Evolutionary conservation across 352 stramenopile species (phyloP), one percentile per base, ranked within the genome.

Genomic region (Pythium sukuiense): DNA sequence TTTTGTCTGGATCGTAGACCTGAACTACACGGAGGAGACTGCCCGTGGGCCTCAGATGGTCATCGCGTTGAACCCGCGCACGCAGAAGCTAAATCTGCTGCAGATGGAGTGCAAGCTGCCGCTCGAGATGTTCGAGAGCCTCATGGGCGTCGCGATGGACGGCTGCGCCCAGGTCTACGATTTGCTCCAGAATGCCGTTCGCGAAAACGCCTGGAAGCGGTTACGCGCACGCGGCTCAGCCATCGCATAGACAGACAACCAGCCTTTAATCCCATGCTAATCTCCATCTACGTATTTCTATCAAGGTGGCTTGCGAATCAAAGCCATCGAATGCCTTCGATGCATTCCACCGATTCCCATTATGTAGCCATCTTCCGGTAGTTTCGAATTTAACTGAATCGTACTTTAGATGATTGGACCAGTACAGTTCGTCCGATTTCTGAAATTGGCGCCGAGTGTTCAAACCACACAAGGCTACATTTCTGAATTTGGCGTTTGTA

Each of bases 81-180:
- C 89, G 55, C 79, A 89, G 59, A 93, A 96, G 73, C 75, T 95
- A 4, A 93, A 89, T 33, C 41, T 97, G 69, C 69, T 97, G 57
- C 88, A 97, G 67, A 96, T 97, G 87, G 90, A 97, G 76, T 93
- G 87, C 69, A 96, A 96, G 55, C 73, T 97, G 58, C 85, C 87
- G 46, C 72, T 96, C 11, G 89, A 96, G 60, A 86, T 95, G 27
- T 94, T 96, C 62, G 88, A 97, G 69, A 86, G 76, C 30, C 81
- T 95, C 63, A 91, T 97, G 81, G 68, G 81, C 35, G 76, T 87
- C 35, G 83, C 87, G 20, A 90, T 89, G 57, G 81, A 92, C 20
- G 88, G 85, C 35, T 92, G 85, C 67, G 85, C 88, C 70, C 81
- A 95, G 69, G 89, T 96, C 65, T 90, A 91, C 74, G 86, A 94